Conservation (phyloP, 139 green algal genomes). For the Micractinium conductrix region DNA sequence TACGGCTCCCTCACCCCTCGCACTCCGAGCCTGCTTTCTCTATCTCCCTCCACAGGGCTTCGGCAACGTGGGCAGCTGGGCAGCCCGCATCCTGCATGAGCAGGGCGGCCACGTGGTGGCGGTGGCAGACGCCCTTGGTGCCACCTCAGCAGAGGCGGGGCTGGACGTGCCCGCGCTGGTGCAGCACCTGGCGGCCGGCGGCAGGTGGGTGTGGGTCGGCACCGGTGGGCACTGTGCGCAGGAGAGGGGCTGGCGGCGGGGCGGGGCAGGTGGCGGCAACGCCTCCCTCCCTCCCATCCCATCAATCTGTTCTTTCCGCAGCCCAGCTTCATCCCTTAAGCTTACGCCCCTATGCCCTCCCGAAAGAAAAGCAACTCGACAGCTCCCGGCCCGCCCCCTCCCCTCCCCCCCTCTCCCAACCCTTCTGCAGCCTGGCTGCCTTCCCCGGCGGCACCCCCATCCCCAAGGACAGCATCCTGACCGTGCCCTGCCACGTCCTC, state of each 20-base stretch:
- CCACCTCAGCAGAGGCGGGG: slow-evolving; percentile 73
- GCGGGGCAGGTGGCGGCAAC: background rate
- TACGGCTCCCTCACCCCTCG: background rate
- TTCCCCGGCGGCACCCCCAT: slow-evolving; percentile 47
- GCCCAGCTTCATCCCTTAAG: no score
- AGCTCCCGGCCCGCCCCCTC: background rate
- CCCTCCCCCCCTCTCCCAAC: background rate
- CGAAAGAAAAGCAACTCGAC: background rate
- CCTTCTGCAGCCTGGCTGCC: slow-evolving; percentile 28
- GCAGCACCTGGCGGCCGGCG: background rate
- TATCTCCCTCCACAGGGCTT: slow-evolving; percentile 73
- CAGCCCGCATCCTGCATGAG: slow-evolving; percentile 74
- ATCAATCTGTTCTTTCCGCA: no score
- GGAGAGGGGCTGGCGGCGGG: no score
- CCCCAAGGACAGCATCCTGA: slow-evolving; percentile 65
- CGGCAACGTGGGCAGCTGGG: slow-evolving; percentile 85
- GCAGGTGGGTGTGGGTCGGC: background rate
- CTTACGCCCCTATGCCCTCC: no score
- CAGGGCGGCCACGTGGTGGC: slow-evolving; percentile 80
- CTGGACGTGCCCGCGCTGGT: slow-evolving; percentile 54
- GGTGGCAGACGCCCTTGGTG: slow-evolving; percentile 80
- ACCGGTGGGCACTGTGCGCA: no score
- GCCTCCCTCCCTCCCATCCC: background rate
- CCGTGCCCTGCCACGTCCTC: slow-evolving; percentile 86
- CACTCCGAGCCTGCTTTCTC: background rate